These are phyloP conservation scores for Fragilariopsis cylindrus DNA, from an alignment of 108 stramenopile species.

Conservation along the genomic window DNA sequence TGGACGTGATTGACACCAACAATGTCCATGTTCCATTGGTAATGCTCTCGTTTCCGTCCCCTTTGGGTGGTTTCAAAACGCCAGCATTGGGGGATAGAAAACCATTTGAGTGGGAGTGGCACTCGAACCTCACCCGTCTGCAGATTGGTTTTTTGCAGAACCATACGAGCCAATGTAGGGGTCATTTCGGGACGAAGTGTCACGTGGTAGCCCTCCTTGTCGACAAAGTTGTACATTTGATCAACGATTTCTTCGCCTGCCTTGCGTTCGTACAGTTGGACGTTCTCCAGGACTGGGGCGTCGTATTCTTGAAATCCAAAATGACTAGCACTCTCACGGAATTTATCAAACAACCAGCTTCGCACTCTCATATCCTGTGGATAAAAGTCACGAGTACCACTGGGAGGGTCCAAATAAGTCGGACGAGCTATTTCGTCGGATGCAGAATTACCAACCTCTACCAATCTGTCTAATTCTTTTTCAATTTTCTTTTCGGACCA, in stretches of 20 bases:
- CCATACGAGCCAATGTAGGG: constrained; percentile 95
- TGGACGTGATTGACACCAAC: constrained; percentile 88
- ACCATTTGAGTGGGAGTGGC: constrained; percentile 93
- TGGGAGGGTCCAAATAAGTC: constrained; percentile 65
- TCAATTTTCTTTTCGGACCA: constrained; percentile 57
- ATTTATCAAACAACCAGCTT: constrained; percentile 91
- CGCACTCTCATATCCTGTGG: constrained; percentile 89
- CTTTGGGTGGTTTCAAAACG: constrained; percentile 96
- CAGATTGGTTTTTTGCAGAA: constrained; percentile 83
- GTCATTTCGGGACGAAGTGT: constrained; percentile 96
- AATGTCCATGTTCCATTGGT: constrained; percentile 98
- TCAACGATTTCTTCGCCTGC: constrained; percentile 97
- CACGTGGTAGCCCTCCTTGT: constrained; percentile 86
- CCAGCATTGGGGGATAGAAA: constrained; percentile 94
- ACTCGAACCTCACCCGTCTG: constrained; percentile 72
- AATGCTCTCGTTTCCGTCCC: constrained; percentile 95
- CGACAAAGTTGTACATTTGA: constrained; percentile 95
- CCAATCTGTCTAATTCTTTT: constrained; percentile 50
- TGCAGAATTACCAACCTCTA: constrained; percentile 30
- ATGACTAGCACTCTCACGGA: constrained; percentile 69
- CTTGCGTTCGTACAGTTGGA: constrained; percentile 92
- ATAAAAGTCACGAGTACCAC: constrained; percentile 96
- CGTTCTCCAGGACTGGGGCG: constrained; percentile 92
- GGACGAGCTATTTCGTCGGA: constrained; percentile 16
- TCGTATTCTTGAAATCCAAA: constrained; percentile 97